Evolutionary conservation across 768 basidiomycete species (phyloP).

Genomic region (Lentinula boryana): DNA sequence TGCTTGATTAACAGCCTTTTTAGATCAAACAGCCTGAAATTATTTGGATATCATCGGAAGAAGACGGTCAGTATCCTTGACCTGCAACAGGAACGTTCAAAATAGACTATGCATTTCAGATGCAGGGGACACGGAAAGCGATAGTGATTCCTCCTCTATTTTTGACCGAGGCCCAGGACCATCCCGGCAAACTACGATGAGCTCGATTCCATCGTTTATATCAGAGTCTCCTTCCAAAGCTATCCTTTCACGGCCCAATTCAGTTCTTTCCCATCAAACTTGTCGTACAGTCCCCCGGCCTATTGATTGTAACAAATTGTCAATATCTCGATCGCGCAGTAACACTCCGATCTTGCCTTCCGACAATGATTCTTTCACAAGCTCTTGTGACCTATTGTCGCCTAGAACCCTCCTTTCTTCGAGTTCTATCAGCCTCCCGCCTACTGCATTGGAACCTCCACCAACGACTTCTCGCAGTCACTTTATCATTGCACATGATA

Average conservation of each 20-base stretch:
- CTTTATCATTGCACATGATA: slow-evolving; percentile 29
- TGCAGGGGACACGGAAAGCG: background rate
- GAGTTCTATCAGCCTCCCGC: too few species aligned
- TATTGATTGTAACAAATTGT: background rate
- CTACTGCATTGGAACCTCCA: background rate
- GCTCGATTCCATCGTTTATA: background rate
- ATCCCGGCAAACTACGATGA: background rate
- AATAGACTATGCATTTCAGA: background rate
- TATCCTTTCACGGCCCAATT: background rate
- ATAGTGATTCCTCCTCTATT: background rate
- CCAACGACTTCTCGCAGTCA: background rate
- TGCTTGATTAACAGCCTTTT: background rate
- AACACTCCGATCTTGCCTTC: background rate
- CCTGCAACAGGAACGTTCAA: background rate
- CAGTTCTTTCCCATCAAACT: background rate
- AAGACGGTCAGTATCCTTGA: background rate
- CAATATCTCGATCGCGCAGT: background rate
- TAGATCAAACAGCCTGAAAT: background rate
- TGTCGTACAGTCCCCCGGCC: background rate
- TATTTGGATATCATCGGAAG: background rate
- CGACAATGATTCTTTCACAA: background rate
- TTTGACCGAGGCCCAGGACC: background rate
- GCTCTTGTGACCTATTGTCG: background rate
- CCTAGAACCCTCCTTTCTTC: background rate
- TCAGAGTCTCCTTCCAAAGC: background rate